Evolutionary conservation across 2,329 filamentous ascomycete genomes (phyloP).

Genomic region (Colletotrichum cereale): DNA sequence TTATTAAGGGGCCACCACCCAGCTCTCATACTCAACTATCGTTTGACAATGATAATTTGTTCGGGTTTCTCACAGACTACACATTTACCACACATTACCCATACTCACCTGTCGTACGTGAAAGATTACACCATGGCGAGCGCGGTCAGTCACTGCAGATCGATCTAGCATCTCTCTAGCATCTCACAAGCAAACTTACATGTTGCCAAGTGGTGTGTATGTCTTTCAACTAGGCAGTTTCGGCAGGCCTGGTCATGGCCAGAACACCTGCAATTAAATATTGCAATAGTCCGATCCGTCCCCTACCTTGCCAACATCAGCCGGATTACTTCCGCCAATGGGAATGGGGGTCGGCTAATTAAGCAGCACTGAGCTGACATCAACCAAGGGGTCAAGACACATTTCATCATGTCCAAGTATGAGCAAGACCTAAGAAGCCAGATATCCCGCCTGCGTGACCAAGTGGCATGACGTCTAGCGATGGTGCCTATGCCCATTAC

Average conservation of each 20-base stretch:
- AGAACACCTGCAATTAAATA: background rate
- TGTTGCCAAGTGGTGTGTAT: background rate
- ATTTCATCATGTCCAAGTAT: background rate
- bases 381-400: background rate
- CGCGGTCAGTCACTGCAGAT: slow-evolving; percentile 18
- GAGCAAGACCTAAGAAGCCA: background rate
- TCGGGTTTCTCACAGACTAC: background rate
- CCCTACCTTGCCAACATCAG: background rate
- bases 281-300: background rate
- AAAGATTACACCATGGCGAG: slow-evolving; percentile 11
- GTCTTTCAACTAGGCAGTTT: background rate
- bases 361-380: background rate
- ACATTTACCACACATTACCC: slow-evolving; percentile 24
- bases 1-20: slow-evolving; percentile 26
- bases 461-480: too few relatives aligned
- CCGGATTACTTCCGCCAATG: background rate
- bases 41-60: slow-evolving; percentile 3
- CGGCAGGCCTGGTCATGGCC: background rate
- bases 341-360: background rate
- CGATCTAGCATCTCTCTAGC: background rate
- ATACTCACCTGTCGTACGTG: slow-evolving; percentile 39
- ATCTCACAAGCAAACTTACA: background rate
- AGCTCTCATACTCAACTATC: slow-evolving; percentile 23
- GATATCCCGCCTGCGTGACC: background rate
- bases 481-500: background rate